Evolutionary conservation across 2,329 filamentous ascomycete species (phyloP).

Genomic region (Apiospora marii): DNA sequence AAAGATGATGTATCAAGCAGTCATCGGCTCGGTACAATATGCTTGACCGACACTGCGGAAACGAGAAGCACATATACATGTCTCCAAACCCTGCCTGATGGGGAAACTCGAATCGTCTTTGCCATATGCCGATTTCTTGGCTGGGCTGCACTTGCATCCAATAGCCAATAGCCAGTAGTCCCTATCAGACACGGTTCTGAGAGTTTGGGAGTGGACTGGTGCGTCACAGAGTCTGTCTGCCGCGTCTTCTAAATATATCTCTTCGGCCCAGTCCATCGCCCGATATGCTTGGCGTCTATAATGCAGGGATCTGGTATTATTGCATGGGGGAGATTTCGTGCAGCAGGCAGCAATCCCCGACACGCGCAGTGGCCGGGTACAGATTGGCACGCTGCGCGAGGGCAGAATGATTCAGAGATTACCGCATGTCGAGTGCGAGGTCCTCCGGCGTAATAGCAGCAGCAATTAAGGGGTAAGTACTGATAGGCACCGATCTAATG

Average conservation of each 20-base stretch:
- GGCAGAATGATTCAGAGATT: not conserved
- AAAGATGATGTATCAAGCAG: slow-evolving; percentile 1
- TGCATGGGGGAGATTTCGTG: not conserved
- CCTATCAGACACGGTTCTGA: not conserved
- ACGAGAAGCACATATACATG: not conserved
- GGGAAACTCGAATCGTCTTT: not conserved
- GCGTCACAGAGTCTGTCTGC: not conserved
- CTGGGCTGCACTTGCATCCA: not conserved
- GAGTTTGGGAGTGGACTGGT: not conserved
- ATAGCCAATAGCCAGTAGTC: not conserved
- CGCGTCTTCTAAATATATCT: slow-evolving; percentile 4
- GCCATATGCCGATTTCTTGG: slow-evolving; percentile 6
- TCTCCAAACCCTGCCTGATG: slow-evolving; percentile 4
- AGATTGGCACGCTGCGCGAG: not conserved
- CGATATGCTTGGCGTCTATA: not conserved
- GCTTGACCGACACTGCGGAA: not conserved
- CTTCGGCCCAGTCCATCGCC: not conserved
- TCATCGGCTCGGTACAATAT: not conserved
- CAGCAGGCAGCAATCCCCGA: not conserved
- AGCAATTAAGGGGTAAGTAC: not conserved
- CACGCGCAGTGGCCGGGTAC: not conserved
- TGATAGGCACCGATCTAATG: not conserved
- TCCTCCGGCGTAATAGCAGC: not conserved
- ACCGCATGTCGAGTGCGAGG: not conserved
- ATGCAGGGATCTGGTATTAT: not conserved